Conservation (phyloP, 495 filamentous ascomycete species). For the Penicillium paxilli region DNA sequence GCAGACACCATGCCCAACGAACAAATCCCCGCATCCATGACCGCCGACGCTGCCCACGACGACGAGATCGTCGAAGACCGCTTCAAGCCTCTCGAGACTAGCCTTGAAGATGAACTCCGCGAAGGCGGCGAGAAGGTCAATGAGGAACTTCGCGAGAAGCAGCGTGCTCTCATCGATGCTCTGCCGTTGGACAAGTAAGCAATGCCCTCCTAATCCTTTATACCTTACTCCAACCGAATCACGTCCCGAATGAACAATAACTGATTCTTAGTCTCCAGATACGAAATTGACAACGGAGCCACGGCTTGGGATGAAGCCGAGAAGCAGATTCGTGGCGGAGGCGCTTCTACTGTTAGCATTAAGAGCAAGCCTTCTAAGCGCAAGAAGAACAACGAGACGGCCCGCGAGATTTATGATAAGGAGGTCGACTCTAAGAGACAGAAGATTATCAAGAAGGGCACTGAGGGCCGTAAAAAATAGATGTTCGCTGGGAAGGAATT, state of each 20-base stretch:
- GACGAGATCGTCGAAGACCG: conserved; percentile 56
- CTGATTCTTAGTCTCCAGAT: conserved; percentile 57
- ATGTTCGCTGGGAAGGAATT: conserved; percentile 4
- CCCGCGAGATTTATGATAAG: conserved; percentile 50
- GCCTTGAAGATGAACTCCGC: conserved; percentile 82
- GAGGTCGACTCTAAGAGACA: conserved; percentile 50
- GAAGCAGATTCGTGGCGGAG: conserved; percentile 64
- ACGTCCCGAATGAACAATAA: conserved; percentile 41
- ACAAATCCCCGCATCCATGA: conserved; percentile 51
- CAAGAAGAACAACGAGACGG: conserved; percentile 67
- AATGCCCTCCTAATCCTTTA: conserved; percentile 4
- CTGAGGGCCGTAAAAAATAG: conserved; percentile 46
- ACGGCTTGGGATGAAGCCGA: conserved; percentile 83
- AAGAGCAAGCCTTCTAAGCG: conserved; percentile 73
- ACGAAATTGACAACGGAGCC: conserved; percentile 72
- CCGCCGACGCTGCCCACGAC: conserved; percentile 60
- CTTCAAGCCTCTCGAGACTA: conserved; percentile 67
- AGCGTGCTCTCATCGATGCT: conserved; percentile 83
- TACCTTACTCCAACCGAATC: not conserved
- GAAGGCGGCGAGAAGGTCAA: conserved; percentile 79
- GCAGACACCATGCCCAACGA: conserved; percentile 65
- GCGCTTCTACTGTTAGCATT: conserved; percentile 76
- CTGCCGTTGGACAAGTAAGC: conserved; percentile 85
- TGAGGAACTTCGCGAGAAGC: conserved; percentile 68
- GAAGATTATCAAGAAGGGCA: conserved; percentile 54